These are phyloP conservation scores for Xylaria grammica DNA, from an alignment of 495 filamentous ascomycete genomes.

Conservation along the genomic window DNA sequence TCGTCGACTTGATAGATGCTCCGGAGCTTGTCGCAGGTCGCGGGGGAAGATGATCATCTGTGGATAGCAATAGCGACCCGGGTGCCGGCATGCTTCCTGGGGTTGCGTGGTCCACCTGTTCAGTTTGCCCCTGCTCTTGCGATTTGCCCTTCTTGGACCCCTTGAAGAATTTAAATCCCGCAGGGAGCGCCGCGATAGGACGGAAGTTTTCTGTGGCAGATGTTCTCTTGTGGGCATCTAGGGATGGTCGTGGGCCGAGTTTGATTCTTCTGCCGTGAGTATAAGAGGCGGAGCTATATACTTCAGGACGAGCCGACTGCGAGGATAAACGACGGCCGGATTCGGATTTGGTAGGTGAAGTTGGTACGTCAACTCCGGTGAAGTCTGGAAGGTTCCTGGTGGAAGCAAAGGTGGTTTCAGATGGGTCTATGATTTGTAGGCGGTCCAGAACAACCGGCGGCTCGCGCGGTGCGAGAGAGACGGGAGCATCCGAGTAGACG, in stretches of 20 bases:
- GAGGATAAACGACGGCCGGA: constrained; percentile 59
- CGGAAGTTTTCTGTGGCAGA: constrained; percentile 68
- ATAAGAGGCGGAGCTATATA: constrained; percentile 62
- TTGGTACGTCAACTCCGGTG: constrained; percentile 41
- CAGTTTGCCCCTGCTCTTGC: constrained; percentile 31
- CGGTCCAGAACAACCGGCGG: constrained; percentile 27
- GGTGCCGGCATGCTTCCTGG: constrained; percentile 28
- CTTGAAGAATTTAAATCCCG: constrained; percentile 57
- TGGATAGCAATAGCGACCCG: constrained; percentile 33
- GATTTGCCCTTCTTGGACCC: constrained; percentile 47
- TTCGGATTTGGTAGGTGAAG: constrained; percentile 46
- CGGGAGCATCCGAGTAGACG: constrained; percentile 29
- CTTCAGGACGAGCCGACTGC: constrained; percentile 70
- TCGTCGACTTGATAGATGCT: constrained; percentile 51
- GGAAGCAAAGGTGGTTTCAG: constrained; percentile 47
- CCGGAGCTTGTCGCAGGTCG: constrained; percentile 60
- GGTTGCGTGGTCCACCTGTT: constrained; percentile 30
- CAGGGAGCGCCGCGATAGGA: constrained; percentile 73
- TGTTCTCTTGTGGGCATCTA: constrained; percentile 69
- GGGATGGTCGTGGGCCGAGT: constrained; percentile 79
- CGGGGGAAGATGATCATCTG: constrained; percentile 45
- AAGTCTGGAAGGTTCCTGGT: constrained; percentile 46
- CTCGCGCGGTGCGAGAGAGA: constrained; percentile 25
- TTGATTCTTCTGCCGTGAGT: constrained; percentile 75
- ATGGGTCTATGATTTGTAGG: constrained; percentile 37